Percentiles rank a stretch among this genome's conserved stretches.
phyloP scores from a whole-genome alignment of 2,329 filamentous ascomycete genomes.

The Neoscytalidium dimidiatum region DNA sequence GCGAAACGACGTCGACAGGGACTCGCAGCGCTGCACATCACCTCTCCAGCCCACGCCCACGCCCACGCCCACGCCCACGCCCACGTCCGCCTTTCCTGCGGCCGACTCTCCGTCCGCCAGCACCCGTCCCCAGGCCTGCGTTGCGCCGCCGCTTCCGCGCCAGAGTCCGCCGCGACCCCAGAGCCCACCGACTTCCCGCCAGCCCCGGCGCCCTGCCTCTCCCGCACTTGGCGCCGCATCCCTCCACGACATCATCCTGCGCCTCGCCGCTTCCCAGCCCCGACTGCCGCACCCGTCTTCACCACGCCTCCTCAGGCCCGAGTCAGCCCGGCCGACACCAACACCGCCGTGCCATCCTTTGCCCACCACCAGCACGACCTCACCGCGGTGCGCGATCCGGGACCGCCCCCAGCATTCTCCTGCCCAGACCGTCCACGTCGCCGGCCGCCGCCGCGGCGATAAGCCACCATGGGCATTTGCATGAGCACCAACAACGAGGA shows the following conservation, averaged over 20 bases:
- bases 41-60: conserved; percentile 14
- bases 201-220: conserved; percentile 14
- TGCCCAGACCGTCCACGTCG: conserved; percentile 15
- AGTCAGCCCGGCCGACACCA: neutral
- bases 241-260: conserved; percentile 20
- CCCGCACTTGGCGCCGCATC: conserved; percentile 17
- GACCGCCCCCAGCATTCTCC: neutral
- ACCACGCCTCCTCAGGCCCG: conserved; percentile 7
- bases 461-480: conserved; percentile 79
- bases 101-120: conserved; percentile 1
- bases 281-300: conserved; percentile 13
- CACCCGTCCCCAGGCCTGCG: neutral
- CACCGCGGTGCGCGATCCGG: conserved; percentile 8
- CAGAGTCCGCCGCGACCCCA: neutral
- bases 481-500: conserved; percentile 88
- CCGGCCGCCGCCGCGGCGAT: conserved; percentile 19
- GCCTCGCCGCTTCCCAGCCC: conserved; percentile 14
- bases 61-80: neutral
- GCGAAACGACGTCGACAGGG: conserved; percentile 20
- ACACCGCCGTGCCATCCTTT: neutral
- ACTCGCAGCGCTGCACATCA: conserved; percentile 20
- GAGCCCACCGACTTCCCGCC: conserved; percentile 6
- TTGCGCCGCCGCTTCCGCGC: conserved; percentile 9
- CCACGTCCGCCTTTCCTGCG: neutral
- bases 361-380: neutral